Evolutionary conservation across 2,329 filamentous ascomycete genomes (phyloP).

Genomic region (Aschersonia sp.): DNA sequence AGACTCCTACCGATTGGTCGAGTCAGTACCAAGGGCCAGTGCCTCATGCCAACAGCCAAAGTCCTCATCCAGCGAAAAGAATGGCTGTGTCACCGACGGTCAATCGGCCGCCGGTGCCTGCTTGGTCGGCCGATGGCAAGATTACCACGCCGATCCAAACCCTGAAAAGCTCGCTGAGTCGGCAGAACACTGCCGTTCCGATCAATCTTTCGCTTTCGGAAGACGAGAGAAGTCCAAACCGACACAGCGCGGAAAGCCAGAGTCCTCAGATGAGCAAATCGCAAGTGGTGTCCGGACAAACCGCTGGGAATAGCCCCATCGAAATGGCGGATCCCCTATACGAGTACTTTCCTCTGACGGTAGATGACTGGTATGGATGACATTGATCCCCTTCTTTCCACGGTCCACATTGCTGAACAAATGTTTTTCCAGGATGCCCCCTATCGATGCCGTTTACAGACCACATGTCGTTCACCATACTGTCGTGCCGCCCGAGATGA

Average conservation of each 20-base stretch:
- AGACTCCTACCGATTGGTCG: conserved; percentile 29
- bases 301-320: conserved; percentile 42
- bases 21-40: conserved; percentile 19
- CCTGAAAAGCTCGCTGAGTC: conserved; percentile 9
- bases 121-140: conserved; percentile 27
- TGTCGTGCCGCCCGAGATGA: conserved; percentile 52
- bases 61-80: conserved; percentile 36
- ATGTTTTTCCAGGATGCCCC: conserved; percentile 51
- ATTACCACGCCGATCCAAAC: conserved; percentile 8
- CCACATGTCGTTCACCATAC: conserved; percentile 92
- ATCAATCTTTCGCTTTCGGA: conserved; percentile 44
- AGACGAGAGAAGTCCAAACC: conserved; percentile 43
- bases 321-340: conserved; percentile 78
- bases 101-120: conserved; percentile 37
- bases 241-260: conserved; percentile 32
- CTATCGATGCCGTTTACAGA: conserved; percentile 77
- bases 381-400: too few relatives aligned
- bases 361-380: conserved; percentile 60
- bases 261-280: conserved; percentile 34
- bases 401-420: neutral
- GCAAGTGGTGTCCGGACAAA: conserved; percentile 17
- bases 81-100: conserved; percentile 36
- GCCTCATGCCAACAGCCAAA: conserved; percentile 17
- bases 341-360: conserved; percentile 82
- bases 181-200: conserved; percentile 19